Percentiles rank a stretch among this genome's conserved stretches.
Conservation (phyloP, 2,329 filamentous ascomycete species). For the Lasiodiplodia theobromae region DNA sequence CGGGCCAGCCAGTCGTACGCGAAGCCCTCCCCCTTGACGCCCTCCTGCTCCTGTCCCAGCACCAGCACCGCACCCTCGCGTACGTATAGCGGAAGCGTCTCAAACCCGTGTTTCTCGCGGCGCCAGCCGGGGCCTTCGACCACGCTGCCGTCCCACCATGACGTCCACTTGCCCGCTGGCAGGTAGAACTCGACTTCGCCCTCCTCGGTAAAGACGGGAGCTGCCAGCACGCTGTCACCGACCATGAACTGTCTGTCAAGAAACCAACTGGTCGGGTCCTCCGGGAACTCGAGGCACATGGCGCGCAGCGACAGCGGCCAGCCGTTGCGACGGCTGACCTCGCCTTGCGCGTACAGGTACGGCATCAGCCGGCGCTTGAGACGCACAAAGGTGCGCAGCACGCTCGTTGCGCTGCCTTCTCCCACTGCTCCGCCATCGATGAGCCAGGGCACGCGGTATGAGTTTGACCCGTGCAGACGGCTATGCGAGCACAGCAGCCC, state of each 20-base stretch:
- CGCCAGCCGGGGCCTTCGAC: conserved; percentile 54
- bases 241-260: conserved; percentile 78
- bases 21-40: conserved; percentile 42
- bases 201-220: conserved; percentile 68
- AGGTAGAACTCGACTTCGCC: conserved; percentile 73
- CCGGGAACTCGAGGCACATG: conserved; percentile 73
- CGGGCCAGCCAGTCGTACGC: conserved; percentile 50
- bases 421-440: conserved; percentile 68
- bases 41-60: conserved; percentile 48
- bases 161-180: conserved; percentile 60
- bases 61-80: conserved; percentile 50
- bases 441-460: conserved; percentile 78
- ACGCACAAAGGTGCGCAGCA: conserved; percentile 62
- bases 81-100: conserved; percentile 51
- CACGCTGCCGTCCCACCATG: conserved; percentile 54
- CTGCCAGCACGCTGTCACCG: conserved; percentile 69
- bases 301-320: conserved; percentile 68
- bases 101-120: conserved; percentile 50
- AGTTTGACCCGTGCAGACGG: conserved; percentile 72
- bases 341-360: conserved; percentile 63
- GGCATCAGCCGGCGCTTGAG: conserved; percentile 66
- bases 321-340: conserved; percentile 60
- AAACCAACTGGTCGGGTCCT: conserved; percentile 71
- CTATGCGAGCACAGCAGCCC: conserved; percentile 74
- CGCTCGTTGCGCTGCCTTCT: conserved; percentile 55